Percentiles rank a stretch among this genome's conserved stretches.
These are phyloP conservation scores for Scutellaria galericulata DNA, from an alignment of 257 asterid genomes.

Conservation along the genomic window DNA sequence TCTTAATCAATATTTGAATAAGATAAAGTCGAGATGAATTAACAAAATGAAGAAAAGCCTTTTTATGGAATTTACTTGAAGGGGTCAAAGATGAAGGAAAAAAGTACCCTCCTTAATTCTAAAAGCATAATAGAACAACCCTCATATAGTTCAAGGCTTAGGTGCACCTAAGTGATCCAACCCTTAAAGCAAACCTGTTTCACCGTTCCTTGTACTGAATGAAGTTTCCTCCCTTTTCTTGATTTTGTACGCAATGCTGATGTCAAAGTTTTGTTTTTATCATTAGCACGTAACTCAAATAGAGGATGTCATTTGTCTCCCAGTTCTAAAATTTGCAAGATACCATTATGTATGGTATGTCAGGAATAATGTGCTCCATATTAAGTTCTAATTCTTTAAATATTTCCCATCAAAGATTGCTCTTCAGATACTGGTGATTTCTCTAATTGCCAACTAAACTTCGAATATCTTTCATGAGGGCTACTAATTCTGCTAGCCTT, in stretches of 20 bases:
- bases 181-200: not conserved
- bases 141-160: not conserved
- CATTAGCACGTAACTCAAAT: not conserved
- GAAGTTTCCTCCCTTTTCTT: conserved; percentile 12
- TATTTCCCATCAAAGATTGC: not conserved
- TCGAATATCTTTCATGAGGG: not conserved
- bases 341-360: not conserved
- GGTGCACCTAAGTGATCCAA: not conserved
- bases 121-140: not conserved
- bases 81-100: not conserved
- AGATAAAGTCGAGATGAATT: conserved; percentile 13
- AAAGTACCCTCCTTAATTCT: not conserved
- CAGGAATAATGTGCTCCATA: not conserved
- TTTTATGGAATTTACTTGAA: conserved; percentile 9
- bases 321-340: not conserved
- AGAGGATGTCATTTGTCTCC: not conserved
- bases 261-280: conserved; percentile 6
- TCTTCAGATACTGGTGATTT: conserved; percentile 1
- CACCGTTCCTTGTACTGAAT: not conserved
- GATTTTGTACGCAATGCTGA: not conserved
- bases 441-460: conserved; percentile 8
- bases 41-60: not conserved
- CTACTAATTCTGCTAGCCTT: conserved; percentile 8
- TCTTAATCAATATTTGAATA: conserved; percentile 5
- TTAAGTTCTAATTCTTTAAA: not conserved